phyloP scores from a whole-genome alignment of 495 filamentous ascomycete genomes.

The Chaetomium fimeti region DNA sequence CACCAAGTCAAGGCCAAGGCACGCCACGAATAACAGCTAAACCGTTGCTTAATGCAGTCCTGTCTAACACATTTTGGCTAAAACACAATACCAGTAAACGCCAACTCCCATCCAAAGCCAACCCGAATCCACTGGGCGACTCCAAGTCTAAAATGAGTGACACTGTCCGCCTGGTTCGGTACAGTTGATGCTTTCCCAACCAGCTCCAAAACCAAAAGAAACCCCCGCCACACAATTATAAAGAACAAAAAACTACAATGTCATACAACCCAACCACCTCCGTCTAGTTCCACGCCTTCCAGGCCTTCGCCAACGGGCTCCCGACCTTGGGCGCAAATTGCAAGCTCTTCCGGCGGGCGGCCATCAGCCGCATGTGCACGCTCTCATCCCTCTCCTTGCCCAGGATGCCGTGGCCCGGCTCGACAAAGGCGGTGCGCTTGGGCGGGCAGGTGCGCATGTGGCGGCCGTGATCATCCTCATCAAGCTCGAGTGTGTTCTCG shows the following conservation, averaged over 20 bases:
- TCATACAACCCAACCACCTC: neutral
- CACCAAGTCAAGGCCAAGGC: neutral
- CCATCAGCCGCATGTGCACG: slow-evolving; percentile 65
- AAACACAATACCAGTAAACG: neutral
- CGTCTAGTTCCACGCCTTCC: slow-evolving; percentile 20
- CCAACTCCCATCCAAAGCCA: slow-evolving; percentile 12
- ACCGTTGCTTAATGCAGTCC: neutral
- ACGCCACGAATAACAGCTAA: neutral
- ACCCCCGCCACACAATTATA: neutral
- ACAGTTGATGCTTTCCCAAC: neutral
- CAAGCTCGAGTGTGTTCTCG: slow-evolving; percentile 17
- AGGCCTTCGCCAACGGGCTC: slow-evolving; percentile 62
- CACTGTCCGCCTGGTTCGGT: neutral
- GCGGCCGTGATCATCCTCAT: slow-evolving; percentile 27
- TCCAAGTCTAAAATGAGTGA: slow-evolving; percentile 7
- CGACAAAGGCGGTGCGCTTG: slow-evolving; percentile 50
- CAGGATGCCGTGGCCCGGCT: slow-evolving; percentile 40
- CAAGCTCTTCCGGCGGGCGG: slow-evolving; percentile 75
- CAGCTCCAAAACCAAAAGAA: neutral
- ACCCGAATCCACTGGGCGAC: neutral
- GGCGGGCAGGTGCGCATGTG: slow-evolving; percentile 73
- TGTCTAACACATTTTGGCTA: neutral
- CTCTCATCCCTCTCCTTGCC: slow-evolving; percentile 45
- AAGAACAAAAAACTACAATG: neutral
- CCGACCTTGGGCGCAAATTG: slow-evolving; percentile 76